phyloP scores from a whole-genome alignment of 1,139 yeast species.

The Hansenula anomala region DNA sequence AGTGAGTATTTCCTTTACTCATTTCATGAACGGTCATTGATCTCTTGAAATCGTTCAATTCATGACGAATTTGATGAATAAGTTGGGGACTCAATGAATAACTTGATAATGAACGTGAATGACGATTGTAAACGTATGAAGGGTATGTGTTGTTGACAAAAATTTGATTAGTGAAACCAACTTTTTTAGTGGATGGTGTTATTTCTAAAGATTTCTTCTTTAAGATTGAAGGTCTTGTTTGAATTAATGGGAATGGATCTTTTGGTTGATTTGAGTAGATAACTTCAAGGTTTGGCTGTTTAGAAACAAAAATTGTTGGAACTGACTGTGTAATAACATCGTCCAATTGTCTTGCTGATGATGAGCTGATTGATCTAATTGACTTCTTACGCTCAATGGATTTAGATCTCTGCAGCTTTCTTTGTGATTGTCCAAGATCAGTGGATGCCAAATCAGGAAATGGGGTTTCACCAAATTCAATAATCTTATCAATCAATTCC shows the following conservation, averaged over 20 bases:
- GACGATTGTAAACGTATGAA: constrained; percentile 21
- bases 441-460: constrained; percentile 21
- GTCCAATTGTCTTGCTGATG: constrained; percentile 6
- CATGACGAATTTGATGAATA: constrained; percentile 24
- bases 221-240: constrained; percentile 1
- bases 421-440: constrained; percentile 21
- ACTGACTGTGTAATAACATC: not conserved
- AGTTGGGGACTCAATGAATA: constrained; percentile 19
- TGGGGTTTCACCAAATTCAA: constrained; percentile 24
- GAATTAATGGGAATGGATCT: constrained; percentile 7
- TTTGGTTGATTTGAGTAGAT: constrained; percentile 12
- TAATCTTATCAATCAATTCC: constrained; percentile 21
- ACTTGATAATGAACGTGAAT: constrained; percentile 18
- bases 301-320: not conserved
- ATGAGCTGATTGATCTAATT: constrained; percentile 16
- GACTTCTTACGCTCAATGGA: constrained; percentile 22
- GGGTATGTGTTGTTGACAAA: constrained; percentile 22
- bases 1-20: constrained; percentile 23
- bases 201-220: not conserved
- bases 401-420: constrained; percentile 21
- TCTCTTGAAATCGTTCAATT: constrained; percentile 24
- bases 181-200: constrained; percentile 7
- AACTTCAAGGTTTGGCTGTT: constrained; percentile 4
- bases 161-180: constrained; percentile 20
- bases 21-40: constrained; percentile 23